Conservation (phyloP, 2,329 filamentous ascomycete species). For the Paecilomyces niveus region DNA sequence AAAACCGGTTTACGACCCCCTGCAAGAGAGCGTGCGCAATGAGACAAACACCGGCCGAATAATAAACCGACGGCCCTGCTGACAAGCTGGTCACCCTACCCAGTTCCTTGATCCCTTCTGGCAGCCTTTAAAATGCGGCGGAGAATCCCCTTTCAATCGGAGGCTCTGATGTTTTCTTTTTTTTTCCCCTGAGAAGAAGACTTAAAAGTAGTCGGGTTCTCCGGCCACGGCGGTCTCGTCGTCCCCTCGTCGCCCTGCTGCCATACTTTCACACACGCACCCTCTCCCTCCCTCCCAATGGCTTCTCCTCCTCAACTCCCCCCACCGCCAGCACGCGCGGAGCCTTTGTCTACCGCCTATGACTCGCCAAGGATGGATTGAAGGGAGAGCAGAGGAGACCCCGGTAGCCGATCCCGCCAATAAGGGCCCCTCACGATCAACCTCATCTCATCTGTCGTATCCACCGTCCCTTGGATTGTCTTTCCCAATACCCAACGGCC, state of each 20-base stretch:
- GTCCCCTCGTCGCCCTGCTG: not conserved
- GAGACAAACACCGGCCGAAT: not conserved
- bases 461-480: not conserved
- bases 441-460: not conserved
- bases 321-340: not conserved
- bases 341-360: not conserved
- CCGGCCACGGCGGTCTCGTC: too few species aligned
- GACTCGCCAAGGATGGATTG: not conserved
- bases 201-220: not conserved
- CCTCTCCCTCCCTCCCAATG: not conserved
- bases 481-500: not conserved
- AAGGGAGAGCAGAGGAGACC: not conserved
- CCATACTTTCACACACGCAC: not conserved
- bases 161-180: not conserved
- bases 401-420: conserved; percentile 5
- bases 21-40: not conserved
- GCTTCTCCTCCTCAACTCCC: not conserved
- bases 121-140: not conserved
- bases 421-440: conserved; percentile 1
- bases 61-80: not conserved
- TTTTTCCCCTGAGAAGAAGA: not conserved
- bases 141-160: not conserved
- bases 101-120: not conserved
- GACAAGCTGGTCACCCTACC: not conserved
- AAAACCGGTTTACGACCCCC: not conserved